Percentiles rank a stretch among this genome's conserved stretches.
Evolutionary conservation across 495 filamentous ascomycete species (phyloP).

Genomic region (Xylona heveae): DNA sequence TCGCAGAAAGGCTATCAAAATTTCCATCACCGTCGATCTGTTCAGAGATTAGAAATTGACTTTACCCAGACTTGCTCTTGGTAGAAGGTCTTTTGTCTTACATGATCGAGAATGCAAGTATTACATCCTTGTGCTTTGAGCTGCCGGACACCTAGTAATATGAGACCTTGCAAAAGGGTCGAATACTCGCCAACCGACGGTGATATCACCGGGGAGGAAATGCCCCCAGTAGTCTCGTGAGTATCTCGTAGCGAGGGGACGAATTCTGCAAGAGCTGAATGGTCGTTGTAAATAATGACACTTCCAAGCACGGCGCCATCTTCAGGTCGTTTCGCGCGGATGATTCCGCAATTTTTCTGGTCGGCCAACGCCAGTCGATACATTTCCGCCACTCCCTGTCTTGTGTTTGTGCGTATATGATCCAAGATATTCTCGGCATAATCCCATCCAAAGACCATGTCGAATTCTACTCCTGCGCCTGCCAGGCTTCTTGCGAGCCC

Average conservation of each 20-base stretch:
- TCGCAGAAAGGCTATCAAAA: constrained; percentile 44
- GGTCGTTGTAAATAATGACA: constrained; percentile 59
- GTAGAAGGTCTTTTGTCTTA: constrained; percentile 21
- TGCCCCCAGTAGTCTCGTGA: constrained; percentile 38
- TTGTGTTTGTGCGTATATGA: constrained; percentile 51
- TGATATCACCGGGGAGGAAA: constrained; percentile 62
- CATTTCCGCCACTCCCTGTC: constrained; percentile 65
- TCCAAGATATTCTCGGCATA: constrained; percentile 53
- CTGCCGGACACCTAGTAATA: constrained; percentile 62
- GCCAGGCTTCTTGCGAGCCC: constrained; percentile 49
- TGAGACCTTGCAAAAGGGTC: constrained; percentile 56
- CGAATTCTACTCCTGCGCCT: constrained; percentile 44
- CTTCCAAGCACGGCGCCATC: constrained; percentile 55
- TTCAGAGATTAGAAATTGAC: constrained; percentile 10
- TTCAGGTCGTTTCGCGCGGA: constrained; percentile 49
- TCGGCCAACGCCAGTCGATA: constrained; percentile 62
- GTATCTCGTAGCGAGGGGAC: constrained; percentile 42
- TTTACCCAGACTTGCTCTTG: constrained; percentile 1
- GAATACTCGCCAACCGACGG: constrained; percentile 45
- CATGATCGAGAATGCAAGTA: constrained; percentile 55
- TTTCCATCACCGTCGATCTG: constrained; percentile 52
- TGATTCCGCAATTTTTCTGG: constrained; percentile 52
- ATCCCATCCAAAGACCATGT: constrained; percentile 62
- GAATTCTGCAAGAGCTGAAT: constrained; percentile 41
- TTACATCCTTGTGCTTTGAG: constrained; percentile 54